Evolutionary conservation across 192 early-diverging fungal species (phyloP), one percentile per base, ranked within the genome.

Genomic region (Diversispora eburnea): DNA sequence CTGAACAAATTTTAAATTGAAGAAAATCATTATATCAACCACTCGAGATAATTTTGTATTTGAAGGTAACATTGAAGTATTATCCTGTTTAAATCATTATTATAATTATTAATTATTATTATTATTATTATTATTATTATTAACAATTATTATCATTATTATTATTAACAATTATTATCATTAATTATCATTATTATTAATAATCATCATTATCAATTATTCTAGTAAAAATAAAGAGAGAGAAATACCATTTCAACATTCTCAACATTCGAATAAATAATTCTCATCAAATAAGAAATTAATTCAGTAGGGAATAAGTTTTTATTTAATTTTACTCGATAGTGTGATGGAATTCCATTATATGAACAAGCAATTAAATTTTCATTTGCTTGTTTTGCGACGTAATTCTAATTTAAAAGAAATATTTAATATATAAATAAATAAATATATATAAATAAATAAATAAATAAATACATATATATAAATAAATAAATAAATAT

Each of bases 191-290:
- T 33, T 33, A 33, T 33, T 33, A 33, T 2, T 33, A 1, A 33
- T 33, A 1, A 33, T 79, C 77, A 62, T 55, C 63, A 52, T 66
- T 51, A 42, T 81, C 75, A 39, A 65, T 76, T 42, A 45, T 70
- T 77, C 12, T 85, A 75, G 55, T 81, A 77, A 54, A 78, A 75
- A 9, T 75, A 52, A 42, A 51, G 49, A 12, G 8, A 51, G 72
- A 78, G 47, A 81, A 79, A 65, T 77, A 78, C 78, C 52, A 77
- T 73, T 80, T 87, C 88, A 45, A 92, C 89, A 3, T 89, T 84
- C 43, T 82, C 68, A 73, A 96, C 64, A 48, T 90, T 84, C 13
- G 95, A 93, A 4, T 92, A 90, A 22, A 97, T 67, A 19, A 98
- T 95, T 6, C 84, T 82, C 62, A 93, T 15, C 8, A 98, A 80